Evolutionary conservation across 768 basidiomycete genomes (phyloP).

Genomic region (Amanita subjunquillea): DNA sequence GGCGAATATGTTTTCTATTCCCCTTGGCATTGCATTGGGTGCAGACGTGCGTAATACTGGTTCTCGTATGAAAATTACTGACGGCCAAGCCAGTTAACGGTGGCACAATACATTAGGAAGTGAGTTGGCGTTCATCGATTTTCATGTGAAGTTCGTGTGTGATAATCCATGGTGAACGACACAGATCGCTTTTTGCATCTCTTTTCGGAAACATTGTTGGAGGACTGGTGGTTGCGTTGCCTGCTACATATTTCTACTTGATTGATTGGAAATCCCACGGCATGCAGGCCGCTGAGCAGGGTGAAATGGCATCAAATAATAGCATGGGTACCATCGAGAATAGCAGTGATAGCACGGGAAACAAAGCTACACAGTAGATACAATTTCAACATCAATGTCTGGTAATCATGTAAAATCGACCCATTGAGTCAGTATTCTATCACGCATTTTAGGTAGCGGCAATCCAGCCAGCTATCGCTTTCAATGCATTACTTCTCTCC

Average conservation of each 20-base stretch:
- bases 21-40: slow-evolving; percentile 61
- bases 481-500: slow-evolving; percentile 36
- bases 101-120: slow-evolving; percentile 55
- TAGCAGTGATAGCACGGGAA: background rate
- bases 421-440: too few relatives aligned
- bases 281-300: slow-evolving; percentile 29
- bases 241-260: slow-evolving; percentile 56
- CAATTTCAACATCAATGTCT: background rate
- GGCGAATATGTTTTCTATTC: slow-evolving; percentile 71
- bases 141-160: slow-evolving; percentile 7
- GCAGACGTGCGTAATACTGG: slow-evolving; percentile 36
- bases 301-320: slow-evolving; percentile 11
- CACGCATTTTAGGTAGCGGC: slow-evolving; percentile 1
- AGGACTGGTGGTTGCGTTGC: slow-evolving; percentile 51
- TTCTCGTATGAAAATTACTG: background rate
- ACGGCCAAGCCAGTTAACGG: slow-evolving; percentile 28
- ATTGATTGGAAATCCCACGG: slow-evolving; percentile 33
- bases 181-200: slow-evolving; percentile 49
- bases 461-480: slow-evolving; percentile 41
- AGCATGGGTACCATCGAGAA: background rate
- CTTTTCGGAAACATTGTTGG: slow-evolving; percentile 62
- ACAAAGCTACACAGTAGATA: background rate
- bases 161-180: too few relatives aligned
- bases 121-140: slow-evolving; percentile 13
- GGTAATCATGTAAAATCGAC: too few relatives aligned